These are phyloP conservation scores for Ustilago shanxiensis DNA, from an alignment of 1,284 basidiomycete genomes.

Conservation along the genomic window DNA sequence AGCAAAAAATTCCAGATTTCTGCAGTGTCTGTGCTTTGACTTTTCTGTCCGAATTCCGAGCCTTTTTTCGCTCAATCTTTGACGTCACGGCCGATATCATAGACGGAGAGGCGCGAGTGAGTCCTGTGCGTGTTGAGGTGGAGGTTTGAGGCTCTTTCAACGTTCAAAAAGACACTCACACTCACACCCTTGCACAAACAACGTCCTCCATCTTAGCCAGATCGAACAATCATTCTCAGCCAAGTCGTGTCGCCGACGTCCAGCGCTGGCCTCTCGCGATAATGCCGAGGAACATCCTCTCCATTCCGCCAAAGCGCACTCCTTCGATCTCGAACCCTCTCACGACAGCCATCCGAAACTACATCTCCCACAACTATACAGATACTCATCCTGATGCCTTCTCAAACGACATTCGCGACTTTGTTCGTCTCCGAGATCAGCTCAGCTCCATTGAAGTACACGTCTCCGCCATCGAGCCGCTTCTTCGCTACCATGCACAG, in stretches of 20 bases:
- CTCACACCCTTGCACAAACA: neutral
- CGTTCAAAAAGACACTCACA: neutral
- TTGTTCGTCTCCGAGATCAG: conserved; percentile 78
- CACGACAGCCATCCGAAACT: conserved; percentile 75
- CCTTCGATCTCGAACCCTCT: conserved; percentile 42
- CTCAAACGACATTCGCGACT: conserved; percentile 80
- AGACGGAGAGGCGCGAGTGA: too few relatives aligned
- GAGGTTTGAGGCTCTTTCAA: conserved; percentile 21
- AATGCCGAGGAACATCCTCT: conserved; percentile 63
- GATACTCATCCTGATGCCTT: conserved; percentile 91
- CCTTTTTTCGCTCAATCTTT: neutral
- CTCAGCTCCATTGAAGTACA: conserved; percentile 75
- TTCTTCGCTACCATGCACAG: conserved; percentile 83
- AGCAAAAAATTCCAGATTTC: conserved; percentile 12
- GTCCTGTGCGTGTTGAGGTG: conserved; percentile 41
- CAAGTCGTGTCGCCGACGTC: neutral
- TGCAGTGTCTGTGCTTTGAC: conserved; percentile 21
- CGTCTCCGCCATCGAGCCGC: conserved; percentile 37
- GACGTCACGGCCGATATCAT: conserved; percentile 16
- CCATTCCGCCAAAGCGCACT: conserved; percentile 57
- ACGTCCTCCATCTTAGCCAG: neutral
- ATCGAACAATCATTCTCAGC: neutral
- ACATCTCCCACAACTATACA: conserved; percentile 78
- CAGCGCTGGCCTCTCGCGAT: neutral
- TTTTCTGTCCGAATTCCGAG: conserved; percentile 20